Evolutionary conservation across 176 grass and related monocot genomes (phyloP).

Genomic region (Phragmites australis): DNA sequence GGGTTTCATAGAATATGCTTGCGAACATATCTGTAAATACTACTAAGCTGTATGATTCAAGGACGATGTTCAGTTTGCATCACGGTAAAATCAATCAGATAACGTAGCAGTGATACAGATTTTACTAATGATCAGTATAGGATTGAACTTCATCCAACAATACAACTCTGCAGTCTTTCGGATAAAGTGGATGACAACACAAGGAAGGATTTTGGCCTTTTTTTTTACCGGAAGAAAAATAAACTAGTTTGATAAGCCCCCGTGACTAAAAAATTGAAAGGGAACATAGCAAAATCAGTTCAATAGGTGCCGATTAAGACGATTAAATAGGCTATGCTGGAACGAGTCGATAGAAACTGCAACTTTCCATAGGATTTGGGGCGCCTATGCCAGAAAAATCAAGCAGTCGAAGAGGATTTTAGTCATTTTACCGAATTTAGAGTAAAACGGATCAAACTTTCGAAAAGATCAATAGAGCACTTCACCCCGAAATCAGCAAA

Average conservation of each 20-base stretch:
- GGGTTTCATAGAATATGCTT: conserved; percentile 31
- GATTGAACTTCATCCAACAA: neutral
- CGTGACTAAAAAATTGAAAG: conserved; percentile 11
- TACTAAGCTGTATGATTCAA: neutral
- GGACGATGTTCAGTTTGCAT: neutral
- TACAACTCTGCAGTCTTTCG: neutral
- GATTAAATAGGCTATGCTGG: neutral
- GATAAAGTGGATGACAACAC: neutral
- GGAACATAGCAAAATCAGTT: neutral
- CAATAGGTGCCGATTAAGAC: neutral
- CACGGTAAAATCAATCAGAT: neutral
- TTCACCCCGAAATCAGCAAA: conserved; percentile 11
- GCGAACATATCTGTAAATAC: conserved; percentile 20
- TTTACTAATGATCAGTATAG: neutral
- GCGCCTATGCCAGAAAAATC: neutral
- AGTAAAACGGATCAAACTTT: neutral
- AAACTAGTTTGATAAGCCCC: neutral
- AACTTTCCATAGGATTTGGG: neutral
- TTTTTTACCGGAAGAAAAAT: neutral
- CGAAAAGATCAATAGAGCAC: neutral
- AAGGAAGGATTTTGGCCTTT: neutral
- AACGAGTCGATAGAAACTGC: neutral
- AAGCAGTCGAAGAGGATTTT: neutral
- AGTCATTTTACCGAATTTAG: neutral
- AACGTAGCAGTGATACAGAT: neutral